Base-by-base conservation (phyloP, 2,329 filamentous ascomycete genomes). In the Claviceps purpurea region DNA sequence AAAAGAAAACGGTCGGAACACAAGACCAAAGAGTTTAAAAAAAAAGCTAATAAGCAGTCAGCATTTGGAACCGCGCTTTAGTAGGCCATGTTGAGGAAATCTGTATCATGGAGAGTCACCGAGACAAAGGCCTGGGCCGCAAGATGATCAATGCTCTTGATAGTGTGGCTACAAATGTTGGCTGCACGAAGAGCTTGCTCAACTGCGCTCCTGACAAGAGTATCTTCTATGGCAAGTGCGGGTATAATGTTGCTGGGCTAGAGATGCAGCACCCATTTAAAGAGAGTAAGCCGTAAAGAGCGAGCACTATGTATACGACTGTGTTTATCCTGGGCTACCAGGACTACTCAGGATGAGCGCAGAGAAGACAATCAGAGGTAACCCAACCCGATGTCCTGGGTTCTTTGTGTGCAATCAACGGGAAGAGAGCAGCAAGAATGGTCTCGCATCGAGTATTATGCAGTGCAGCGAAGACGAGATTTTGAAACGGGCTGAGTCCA, bases 61-160 rank as follows among this genome's bases (percentile, higher is more conserved):
- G 76, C 59, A 85, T 87, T 56, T 82, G 85, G 61, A 74, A 81
- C 54, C 75, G 84, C 24, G 81, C 81, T 20, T 69, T 78, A 14
- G 85, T 88, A 4, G 87, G 87, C 1, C 87, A 93, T 62, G 85
- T 93, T 62, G 87, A 93, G 68, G 87, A 93, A 64, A 90, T 93
- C 62, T 85, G 87, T 3, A 84, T 93, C 34, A 76, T 82, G 49
- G 83, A 84, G 67, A 82, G 86, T 53, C 84, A 90, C 67, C 87
- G 90, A 65, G 85, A 86, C 34, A 89, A 89, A 73, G 89, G 87
- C 61, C 70, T 93, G 18, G 87, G 87, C 0, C 63, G 88, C 64
- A 74, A 79, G 57, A 83, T 93, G 60, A 89, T 93, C 53, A 79
- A 88, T 68, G 84, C 87, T 5, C 70, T 91, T 59, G 85, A 90